Evolutionary conservation across 83 land plant species (phyloP).

Genomic region (Isoetes engelmannii): DNA sequence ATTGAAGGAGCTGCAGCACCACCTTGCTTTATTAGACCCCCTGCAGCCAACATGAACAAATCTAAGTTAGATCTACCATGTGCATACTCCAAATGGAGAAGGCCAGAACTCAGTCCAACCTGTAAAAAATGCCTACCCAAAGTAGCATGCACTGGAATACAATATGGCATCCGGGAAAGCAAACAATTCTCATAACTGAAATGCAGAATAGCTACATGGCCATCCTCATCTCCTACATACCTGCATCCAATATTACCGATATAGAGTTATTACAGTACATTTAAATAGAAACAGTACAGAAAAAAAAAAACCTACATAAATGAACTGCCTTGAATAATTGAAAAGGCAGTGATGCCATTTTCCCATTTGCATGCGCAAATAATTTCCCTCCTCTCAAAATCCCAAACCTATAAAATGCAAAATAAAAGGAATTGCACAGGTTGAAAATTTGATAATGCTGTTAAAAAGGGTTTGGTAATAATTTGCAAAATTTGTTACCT

Average conservation of each 20-base stretch:
- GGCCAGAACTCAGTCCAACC: constrained; percentile 1
- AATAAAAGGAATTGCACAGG: background rate
- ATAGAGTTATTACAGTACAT: no score
- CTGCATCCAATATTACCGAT: constrained; percentile 11
- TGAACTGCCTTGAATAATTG: constrained; percentile 30
- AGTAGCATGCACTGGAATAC: constrained; percentile 22
- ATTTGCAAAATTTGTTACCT: constrained; percentile 30
- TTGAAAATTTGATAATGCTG: no score
- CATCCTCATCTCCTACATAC: constrained; percentile 52
- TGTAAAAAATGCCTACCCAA: constrained; percentile 23
- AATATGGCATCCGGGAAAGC: constrained; percentile 33
- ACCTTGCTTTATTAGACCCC: constrained; percentile 27
- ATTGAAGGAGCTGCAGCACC: constrained; percentile 27
- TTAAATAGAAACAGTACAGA: background rate
- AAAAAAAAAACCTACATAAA: constrained; percentile 30
- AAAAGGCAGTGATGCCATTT: constrained; percentile 45
- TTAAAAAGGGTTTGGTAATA: no score
- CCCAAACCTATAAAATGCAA: constrained; percentile 42
- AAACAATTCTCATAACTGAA: constrained; percentile 28
- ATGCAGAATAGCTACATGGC: constrained; percentile 39
- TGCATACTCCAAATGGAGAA: background rate
- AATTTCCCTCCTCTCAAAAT: constrained; percentile 29
- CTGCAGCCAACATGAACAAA: constrained; percentile 17
- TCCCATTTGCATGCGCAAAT: constrained; percentile 40
- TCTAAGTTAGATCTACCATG: no score